Percentiles rank a stretch among this genome's conserved stretches.
Conservation (phyloP, 2,329 filamentous ascomycete species). For the Neonectria hederae region DNA sequence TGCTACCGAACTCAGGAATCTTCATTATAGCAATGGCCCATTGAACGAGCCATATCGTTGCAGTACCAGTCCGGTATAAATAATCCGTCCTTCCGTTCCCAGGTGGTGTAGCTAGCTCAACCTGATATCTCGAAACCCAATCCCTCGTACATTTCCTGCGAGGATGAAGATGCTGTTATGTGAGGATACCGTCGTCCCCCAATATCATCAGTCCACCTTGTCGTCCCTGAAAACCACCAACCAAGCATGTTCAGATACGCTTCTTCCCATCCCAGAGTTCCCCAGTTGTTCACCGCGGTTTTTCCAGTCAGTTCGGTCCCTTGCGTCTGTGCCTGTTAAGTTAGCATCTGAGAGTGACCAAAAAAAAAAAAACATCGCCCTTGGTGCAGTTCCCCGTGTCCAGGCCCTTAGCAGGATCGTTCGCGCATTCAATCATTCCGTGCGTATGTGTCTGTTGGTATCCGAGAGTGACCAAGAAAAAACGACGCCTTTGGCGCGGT, state of each 20-base stretch:
- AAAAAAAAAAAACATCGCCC: background rate
- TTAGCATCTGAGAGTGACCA: constrained; percentile 2
- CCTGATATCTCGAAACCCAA: background rate
- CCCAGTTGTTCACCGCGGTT: background rate
- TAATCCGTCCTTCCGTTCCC: background rate
- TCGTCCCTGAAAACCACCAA: background rate
- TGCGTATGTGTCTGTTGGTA: background rate
- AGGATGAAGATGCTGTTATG: background rate
- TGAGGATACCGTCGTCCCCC: background rate
- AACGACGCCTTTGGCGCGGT: background rate
- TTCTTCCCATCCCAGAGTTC: background rate
- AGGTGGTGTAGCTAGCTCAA: background rate
- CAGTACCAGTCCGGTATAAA: background rate
- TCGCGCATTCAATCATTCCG: background rate
- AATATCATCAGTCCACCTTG: background rate
- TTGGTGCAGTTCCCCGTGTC: background rate
- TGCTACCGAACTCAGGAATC: background rate
- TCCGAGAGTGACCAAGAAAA: constrained; percentile 2
- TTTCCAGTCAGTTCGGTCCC: background rate
- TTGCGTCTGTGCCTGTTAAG: background rate
- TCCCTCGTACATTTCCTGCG: background rate
- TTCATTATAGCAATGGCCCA: background rate
- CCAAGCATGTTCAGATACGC: background rate
- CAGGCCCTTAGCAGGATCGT: background rate
- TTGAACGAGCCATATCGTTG: background rate